Evolutionary conservation across 2,329 filamentous ascomycete genomes (phyloP).

Genomic region (Diaporthe aspalathi): DNA sequence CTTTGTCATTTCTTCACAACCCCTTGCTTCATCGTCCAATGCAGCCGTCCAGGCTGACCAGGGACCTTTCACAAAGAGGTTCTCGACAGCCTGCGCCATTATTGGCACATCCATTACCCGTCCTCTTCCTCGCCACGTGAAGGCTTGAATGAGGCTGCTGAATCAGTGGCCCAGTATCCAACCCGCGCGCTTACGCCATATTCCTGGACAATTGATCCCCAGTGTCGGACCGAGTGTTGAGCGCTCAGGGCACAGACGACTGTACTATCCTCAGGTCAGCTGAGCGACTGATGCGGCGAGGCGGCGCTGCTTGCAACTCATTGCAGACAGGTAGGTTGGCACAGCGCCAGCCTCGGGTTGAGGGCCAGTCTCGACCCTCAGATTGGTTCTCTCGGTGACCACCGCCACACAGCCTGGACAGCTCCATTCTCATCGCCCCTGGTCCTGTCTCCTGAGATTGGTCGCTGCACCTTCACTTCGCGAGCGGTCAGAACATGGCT

Average conservation of each 20-base stretch:
- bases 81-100: neutral
- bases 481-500: conserved; percentile 43
- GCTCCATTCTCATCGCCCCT: neutral
- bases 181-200: neutral
- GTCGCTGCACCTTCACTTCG: neutral
- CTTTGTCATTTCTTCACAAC: conserved; percentile 15
- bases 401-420: neutral
- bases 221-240: neutral
- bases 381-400: neutral
- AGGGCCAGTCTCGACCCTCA: neutral
- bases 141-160: conserved; percentile 1
- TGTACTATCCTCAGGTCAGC: neutral
- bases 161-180: neutral
- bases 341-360: conserved; percentile 18
- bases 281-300: neutral
- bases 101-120: neutral
- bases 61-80: neutral
- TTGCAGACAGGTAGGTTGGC: neutral
- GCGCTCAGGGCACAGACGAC: neutral
- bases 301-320: neutral
- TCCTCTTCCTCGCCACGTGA: neutral
- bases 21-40: neutral
- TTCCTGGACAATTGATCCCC: neutral
- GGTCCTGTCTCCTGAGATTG: neutral
- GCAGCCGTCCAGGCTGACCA: conserved; percentile 8